These are phyloP conservation scores for Penicillium frequentans DNA, from an alignment of 2,329 filamentous ascomycete species.

Conservation along the genomic window DNA sequence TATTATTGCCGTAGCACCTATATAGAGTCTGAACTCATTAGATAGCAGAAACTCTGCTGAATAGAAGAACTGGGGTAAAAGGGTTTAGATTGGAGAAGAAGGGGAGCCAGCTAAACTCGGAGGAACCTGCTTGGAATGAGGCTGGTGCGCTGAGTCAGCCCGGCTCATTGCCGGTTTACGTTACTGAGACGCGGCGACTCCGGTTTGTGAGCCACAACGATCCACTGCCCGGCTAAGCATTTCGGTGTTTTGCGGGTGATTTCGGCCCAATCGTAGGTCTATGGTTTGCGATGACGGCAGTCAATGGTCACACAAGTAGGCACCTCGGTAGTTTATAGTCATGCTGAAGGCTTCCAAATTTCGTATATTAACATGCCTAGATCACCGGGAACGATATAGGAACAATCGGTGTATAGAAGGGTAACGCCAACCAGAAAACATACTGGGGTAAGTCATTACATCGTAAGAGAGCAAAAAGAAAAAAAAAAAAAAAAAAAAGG, in stretches of 20 bases:
- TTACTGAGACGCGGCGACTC: not conserved
- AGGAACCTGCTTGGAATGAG: constrained; percentile 16
- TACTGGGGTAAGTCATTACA: constrained; percentile 9
- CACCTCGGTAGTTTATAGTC: not conserved
- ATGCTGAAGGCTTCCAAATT: not conserved
- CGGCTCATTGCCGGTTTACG: constrained; percentile 17
- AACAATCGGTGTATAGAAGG: not conserved
- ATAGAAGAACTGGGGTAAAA: constrained; percentile 13
- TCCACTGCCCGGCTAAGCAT: constrained; percentile 18
- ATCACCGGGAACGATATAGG: not conserved
- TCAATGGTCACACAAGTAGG: not conserved
- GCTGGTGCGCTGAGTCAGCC: constrained; percentile 27
- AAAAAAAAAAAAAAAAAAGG: not conserved
- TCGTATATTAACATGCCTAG: not conserved
- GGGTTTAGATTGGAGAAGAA: constrained; percentile 13
- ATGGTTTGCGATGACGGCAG: constrained; percentile 12
- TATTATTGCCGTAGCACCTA: constrained; percentile 43
- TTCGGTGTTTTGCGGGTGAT: constrained; percentile 24
- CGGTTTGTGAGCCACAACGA: constrained; percentile 5
- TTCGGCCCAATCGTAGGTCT: constrained; percentile 22
- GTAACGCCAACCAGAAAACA: not conserved
- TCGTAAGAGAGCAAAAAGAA: constrained; percentile 4
- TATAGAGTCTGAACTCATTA: constrained; percentile 39
- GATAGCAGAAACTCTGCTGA: constrained; percentile 38
- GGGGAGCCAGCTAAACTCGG: constrained; percentile 9